Base-by-base conservation (phyloP, 192 early-diverging fungal species). In the Linnemannia elongata region DNA sequence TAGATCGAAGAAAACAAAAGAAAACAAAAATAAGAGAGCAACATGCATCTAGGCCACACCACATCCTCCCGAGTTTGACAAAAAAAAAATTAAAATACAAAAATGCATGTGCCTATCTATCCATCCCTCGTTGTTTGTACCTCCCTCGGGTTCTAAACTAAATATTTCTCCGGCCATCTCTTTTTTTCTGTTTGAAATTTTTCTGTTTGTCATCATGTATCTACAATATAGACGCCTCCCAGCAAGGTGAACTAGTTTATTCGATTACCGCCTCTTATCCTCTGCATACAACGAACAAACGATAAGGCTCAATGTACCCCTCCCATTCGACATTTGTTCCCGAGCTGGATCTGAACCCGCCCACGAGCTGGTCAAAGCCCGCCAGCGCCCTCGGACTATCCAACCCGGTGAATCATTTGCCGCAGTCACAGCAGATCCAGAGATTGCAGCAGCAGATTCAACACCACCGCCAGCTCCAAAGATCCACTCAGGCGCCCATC, bases 301-400 rank as follows among this genome's bases (percentile, higher is more conserved):
- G 12, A 24, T 15, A 63, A 18, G 38, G 41, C 36, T 27, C 27
- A 52, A 82, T 82, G 81, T 68, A 76, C 63, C 18, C 80, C 36
- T 69, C 81, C 30, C 81, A 76, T 18, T 18, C 49, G 2, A 13
- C 81, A 20, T 69, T 82, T 45, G 54, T 76, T 13, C 83, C 77
- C 5, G 83, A 80, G 9, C 74, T 86, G 33, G 84, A 86, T 77
- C 60, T 86, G 47, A 77, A 81, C 55, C 84, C 84, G 12, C 84
- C 78, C 3, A 49, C 74, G 0, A 68, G 79, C 49, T 86, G 84
- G 84, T 80, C 84, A 71, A 80, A 86, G 52, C 84, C 84, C 47
- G 84, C 84, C 10, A 80, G 63, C 36, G 84, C 84, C 6, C 79
- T 86, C 18, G 78, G 78, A 12, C 70, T 86, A 38, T 77, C 75